Evolutionary conservation across 441 rosid genomes (phyloP).

Genomic region (Eutrema salsugineum): DNA sequence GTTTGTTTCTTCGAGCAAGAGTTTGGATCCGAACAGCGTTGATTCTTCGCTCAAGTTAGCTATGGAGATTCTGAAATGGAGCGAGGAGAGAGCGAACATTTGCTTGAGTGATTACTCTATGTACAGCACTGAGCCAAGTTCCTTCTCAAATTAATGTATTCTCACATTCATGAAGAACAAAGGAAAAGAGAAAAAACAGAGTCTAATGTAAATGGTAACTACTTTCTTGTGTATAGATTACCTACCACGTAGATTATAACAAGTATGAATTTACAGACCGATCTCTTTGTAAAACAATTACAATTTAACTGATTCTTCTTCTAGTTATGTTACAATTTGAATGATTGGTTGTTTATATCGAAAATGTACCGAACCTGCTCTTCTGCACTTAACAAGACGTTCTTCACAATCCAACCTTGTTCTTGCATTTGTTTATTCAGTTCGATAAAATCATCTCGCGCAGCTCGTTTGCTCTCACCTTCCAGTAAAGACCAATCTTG

Average conservation of each 20-base stretch:
- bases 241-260: constrained; percentile 12
- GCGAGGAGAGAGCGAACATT: constrained; percentile 70
- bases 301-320: constrained; percentile 1
- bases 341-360: constrained; percentile 44
- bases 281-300: constrained; percentile 12
- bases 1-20: constrained; percentile 69
- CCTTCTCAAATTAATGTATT: constrained; percentile 52
- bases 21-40: constrained; percentile 66
- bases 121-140: constrained; percentile 87
- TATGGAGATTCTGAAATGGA: constrained; percentile 96
- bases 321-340: constrained; percentile 1
- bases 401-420: constrained; percentile 68
- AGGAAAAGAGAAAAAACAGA: neutral
- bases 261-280: constrained; percentile 12
- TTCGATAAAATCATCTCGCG: constrained; percentile 27
- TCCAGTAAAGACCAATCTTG: constrained; percentile 18
- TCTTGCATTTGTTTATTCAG: constrained; percentile 51
- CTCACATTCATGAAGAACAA: neutral
- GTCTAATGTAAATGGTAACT: constrained; percentile 22
- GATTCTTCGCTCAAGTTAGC: constrained; percentile 71
- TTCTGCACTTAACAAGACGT: constrained; percentile 52
- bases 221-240: constrained; percentile 25
- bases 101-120: constrained; percentile 75
- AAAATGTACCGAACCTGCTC: constrained; percentile 70
- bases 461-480: constrained; percentile 1